Conservation (phyloP, 164 flowering plant species). For the Berberis thunbergii region DNA sequence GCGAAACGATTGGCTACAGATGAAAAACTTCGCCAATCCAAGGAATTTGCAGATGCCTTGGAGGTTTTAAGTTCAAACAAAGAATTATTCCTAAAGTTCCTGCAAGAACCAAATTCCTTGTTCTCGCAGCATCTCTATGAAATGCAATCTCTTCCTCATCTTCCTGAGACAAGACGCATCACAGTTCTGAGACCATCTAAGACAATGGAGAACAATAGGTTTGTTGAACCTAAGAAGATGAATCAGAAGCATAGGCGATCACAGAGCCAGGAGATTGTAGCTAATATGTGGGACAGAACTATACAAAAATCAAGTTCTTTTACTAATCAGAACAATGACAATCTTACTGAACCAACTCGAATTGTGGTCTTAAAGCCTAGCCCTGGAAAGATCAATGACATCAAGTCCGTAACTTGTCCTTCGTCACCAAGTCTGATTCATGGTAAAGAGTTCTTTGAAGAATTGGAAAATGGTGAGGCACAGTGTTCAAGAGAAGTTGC, state of each 20-base stretch:
- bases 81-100: slow-evolving; percentile 68
- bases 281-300: slow-evolving; percentile 28
- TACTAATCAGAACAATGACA: slow-evolving; percentile 26
- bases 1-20: slow-evolving; percentile 74
- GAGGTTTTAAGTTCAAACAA: slow-evolving; percentile 74
- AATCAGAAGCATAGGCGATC: slow-evolving; percentile 27
- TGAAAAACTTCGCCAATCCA: slow-evolving; percentile 69
- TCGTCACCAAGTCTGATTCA: slow-evolving; percentile 29
- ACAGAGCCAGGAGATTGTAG: slow-evolving; percentile 22
- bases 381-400: slow-evolving; percentile 43
- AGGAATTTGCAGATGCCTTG: slow-evolving; percentile 84
- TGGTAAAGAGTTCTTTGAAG: slow-evolving; percentile 30
- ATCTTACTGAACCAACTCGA: slow-evolving; percentile 33
- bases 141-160: slow-evolving; percentile 38
- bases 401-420: slow-evolving; percentile 34
- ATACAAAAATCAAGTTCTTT: slow-evolving; percentile 21
- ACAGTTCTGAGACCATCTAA: slow-evolving; percentile 86
- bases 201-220: slow-evolving; percentile 27
- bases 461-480: slow-evolving; percentile 36
- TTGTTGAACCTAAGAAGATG: slow-evolving; percentile 24
- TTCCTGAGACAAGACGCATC: slow-evolving; percentile 68
- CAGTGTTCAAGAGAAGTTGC: slow-evolving; percentile 60
- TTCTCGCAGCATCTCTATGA: slow-evolving; percentile 45
- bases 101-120: slow-evolving; percentile 75
- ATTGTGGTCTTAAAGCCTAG: slow-evolving; percentile 60